Percentiles rank a stretch among this genome's conserved stretches.
These are phyloP conservation scores for Sporisorium reilianum DNA, from an alignment of 1,284 basidiomycete species.

Conservation along the genomic window DNA sequence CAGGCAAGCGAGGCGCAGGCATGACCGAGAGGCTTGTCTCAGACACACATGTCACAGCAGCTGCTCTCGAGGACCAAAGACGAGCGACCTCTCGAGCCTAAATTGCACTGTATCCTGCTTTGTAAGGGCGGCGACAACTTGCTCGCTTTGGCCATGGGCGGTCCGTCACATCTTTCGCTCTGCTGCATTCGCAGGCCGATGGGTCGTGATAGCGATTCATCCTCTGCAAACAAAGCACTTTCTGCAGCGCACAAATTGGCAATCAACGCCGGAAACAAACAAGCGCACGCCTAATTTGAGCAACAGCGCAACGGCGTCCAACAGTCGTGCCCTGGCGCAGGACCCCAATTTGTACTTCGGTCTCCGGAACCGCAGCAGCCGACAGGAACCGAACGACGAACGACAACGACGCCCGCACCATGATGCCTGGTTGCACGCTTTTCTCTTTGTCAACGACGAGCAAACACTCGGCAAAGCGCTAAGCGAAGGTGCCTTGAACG, in stretches of 20 bases:
- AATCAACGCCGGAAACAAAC: constrained; percentile 1
- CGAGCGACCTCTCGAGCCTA: background rate
- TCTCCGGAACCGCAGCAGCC: background rate
- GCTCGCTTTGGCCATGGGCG: no score
- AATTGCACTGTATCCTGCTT: no score
- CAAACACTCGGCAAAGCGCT: background rate
- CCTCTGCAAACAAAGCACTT: background rate
- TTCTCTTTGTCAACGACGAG: background rate
- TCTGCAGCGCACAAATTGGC: background rate
- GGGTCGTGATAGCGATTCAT: no score
- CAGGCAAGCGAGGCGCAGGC: background rate
- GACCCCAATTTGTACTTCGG: background rate
- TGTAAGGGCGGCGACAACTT: no score
- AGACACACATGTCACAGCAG: constrained; percentile 1
- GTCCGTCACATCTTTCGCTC: no score
- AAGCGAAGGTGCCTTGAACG: constrained; percentile 11
- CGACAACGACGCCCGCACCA: no score
- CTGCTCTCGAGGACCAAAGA: background rate
- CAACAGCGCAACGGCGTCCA: background rate
- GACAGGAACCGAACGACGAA: background rate
- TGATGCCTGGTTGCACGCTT: background rate
- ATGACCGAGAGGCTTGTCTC: constrained; percentile 11
- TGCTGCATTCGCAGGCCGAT: no score
- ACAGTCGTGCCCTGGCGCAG: no score
- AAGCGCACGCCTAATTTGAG: background rate